Base-by-base conservation (phyloP, 106 monocot species). In the Acorus calamus region DNA sequence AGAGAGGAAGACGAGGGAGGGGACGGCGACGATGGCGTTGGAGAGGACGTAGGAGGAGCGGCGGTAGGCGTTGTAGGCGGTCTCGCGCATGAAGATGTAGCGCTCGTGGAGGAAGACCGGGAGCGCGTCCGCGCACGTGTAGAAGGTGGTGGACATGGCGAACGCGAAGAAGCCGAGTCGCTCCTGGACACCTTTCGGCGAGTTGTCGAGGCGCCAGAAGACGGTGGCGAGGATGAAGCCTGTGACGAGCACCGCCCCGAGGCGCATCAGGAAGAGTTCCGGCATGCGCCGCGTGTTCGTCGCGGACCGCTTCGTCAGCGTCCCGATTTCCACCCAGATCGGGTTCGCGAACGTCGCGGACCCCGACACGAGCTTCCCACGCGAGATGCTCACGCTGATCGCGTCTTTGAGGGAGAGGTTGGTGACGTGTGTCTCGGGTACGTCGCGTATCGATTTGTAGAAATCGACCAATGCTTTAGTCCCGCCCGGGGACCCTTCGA, bases 31-130 rank as follows among this genome's bases (percentile, higher is more conserved):
- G 68, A 86, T 56, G 44, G 89, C 60, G 79, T 94, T 75, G 7
- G 89, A 83, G 50, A 94, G 94, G 5, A 94, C 94, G 77, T 94
- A 94, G 66, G 94, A 94, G 12, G 94, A 94, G 9, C 94, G 86
- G 11, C 94, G 78, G 75, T 94, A 94, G 51, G 94, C 94, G 77
- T 94, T 94, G 81, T 89, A 82, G 5, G 94, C 89, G 4, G 94
- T 94, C 70, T 94, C 94, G 0, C 94, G 67, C 89, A 89, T 83
- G 81, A 94, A 94, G 62, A 94, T 86, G 81, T 81, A 84, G 50
- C 94, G 76, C 11, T 89, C 94, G 10, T 89, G 79, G 70, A 94
- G 81, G 86, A 94, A 94, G 45, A 94, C 89, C 9, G 94, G 94
- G 63, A 94, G 86, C 0, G 94, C 86, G 28, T 94, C 89, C 45